Conservation (phyloP, 192 early-diverging fungal genomes). For the Gonapodya prolifera region DNA sequence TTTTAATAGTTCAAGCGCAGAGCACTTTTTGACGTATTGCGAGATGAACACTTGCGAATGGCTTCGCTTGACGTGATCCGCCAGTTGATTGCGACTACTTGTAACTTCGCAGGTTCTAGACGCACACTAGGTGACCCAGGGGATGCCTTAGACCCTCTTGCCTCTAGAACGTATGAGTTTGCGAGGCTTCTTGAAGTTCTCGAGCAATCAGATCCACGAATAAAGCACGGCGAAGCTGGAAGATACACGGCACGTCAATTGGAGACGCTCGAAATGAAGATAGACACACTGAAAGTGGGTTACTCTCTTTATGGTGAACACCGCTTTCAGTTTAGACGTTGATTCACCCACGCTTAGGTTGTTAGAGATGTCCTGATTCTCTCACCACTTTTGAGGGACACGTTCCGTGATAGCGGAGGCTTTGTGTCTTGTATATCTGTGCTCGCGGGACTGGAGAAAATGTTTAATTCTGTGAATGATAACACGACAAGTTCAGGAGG, state of each 20-base stretch:
- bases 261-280: too few species aligned
- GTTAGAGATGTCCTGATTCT: neutral
- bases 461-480: too few species aligned
- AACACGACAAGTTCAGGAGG: too few species aligned
- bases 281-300: neutral
- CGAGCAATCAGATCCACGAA: too few species aligned
- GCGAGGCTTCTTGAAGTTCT: neutral
- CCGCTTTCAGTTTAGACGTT: too few species aligned
- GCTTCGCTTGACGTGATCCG: neutral
- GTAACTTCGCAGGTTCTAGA: too few species aligned
- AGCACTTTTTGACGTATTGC: neutral
- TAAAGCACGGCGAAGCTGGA: neutral
- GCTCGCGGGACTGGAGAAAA: neutral
- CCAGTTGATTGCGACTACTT: neutral
- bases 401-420: constrained; percentile 1
- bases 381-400: neutral
- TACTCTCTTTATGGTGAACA: too few species aligned
- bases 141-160: neutral
- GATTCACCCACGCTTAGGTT: neutral
- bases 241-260: neutral
- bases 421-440: neutral
- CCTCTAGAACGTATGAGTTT: neutral
- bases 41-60: neutral
- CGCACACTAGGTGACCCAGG: too few species aligned
- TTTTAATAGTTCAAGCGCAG: neutral